Conservation (phyloP, 2,329 filamentous ascomycete genomes). For the Pseudopyricularia cyperi region DNA sequence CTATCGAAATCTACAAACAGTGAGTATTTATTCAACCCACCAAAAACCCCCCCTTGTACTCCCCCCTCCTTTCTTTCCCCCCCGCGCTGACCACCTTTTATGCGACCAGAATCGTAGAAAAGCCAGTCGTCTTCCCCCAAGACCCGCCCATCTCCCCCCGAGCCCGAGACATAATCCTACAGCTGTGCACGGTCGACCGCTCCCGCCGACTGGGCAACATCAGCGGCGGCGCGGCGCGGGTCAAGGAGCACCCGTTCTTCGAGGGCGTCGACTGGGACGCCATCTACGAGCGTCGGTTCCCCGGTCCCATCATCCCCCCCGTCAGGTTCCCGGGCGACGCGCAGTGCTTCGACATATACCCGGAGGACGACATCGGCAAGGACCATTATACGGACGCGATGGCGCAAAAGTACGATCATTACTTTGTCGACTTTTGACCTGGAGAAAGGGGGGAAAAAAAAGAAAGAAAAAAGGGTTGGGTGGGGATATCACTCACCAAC, state of each 20-base stretch:
- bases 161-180: slow-evolving; percentile 62
- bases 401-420: slow-evolving; percentile 53
- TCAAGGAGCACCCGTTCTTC: slow-evolving; percentile 71
- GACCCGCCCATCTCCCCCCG: slow-evolving; percentile 51
- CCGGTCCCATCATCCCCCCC: slow-evolving; percentile 65
- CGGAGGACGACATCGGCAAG: slow-evolving; percentile 55
- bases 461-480: background rate
- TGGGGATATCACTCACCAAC: background rate
- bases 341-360: slow-evolving; percentile 71
- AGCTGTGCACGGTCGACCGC: slow-evolving; percentile 67
- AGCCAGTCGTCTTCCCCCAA: slow-evolving; percentile 60
- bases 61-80: background rate
- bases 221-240: slow-evolving; percentile 55
- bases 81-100: no score
- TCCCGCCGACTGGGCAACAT: slow-evolving; percentile 69
- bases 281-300: slow-evolving; percentile 47
- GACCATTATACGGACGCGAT: slow-evolving; percentile 59
- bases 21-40: slow-evolving; percentile 19
- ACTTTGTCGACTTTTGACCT: slow-evolving; percentile 64
- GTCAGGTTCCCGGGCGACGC: slow-evolving; percentile 61
- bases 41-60: slow-evolving; percentile 7
- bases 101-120: slow-evolving; percentile 64
- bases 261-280: slow-evolving; percentile 60
- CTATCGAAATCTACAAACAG: slow-evolving; percentile 78
- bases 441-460: no score